Base-by-base conservation (phyloP, 805 yeast species). In the Metschnikowia koreensis region DNA sequence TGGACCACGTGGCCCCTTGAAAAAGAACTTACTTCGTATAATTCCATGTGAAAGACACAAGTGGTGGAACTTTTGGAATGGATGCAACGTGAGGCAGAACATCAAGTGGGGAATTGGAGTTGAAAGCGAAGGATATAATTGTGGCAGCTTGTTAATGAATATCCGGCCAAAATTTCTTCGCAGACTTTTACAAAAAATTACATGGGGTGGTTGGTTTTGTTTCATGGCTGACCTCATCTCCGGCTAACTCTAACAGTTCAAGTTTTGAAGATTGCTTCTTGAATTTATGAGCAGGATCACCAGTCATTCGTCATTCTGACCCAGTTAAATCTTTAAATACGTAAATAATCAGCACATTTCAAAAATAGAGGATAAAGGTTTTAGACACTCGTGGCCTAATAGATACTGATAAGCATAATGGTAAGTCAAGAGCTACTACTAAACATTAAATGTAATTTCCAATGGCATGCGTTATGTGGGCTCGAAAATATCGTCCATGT, bases 1-100 rank as follows among this genome's bases (percentile, higher is more conserved):
- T 61, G 99, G 99, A 0, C 99, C 99, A 2, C 73, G 80, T 1
- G 99, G 99, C 0, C 99, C 99, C 1, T 67, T 94, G 47, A 74
- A 77, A 50, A 93, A 93, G 68, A 86, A 90, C 62, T 73, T 94
- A 49, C 67, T 77, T 45, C 76, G 99, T 41, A 66, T 71, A 1
- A 78, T 82, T 13, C 84, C 94, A 1, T 93, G 99, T 65, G 96
- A 91, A 65, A 71, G 92, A 36, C 76, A 82, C 55, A 91, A 89
- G 66, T 90, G 97, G 97, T 93, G 96, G 94, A 92, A 93, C 64
- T 77, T 89, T 59, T 80, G 89, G 82, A 78, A 81, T 51, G 86
- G 90, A 1, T 93, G 99, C 70, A 87, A 87, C 10, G 82, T 92
- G 7, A 75, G 97, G 51, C 76, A 81, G 49, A 82, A 83, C 60